These are phyloP conservation scores for Lophium mytilinum DNA, from an alignment of 495 filamentous ascomycete species.

Conservation along the genomic window DNA sequence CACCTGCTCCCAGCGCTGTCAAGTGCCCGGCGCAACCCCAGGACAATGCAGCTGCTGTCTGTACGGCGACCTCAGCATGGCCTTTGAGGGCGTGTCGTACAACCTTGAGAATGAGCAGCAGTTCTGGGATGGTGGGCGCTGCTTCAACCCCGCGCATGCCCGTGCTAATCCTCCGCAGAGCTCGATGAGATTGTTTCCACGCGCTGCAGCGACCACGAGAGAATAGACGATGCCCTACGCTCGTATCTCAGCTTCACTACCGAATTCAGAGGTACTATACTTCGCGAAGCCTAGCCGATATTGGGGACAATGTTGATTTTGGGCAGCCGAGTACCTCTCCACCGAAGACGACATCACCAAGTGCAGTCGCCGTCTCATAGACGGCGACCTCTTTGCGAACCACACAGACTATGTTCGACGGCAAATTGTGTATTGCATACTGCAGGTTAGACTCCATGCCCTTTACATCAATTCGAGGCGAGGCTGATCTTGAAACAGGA, in stretches of 20 bases:
- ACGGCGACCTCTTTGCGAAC: constrained; percentile 61
- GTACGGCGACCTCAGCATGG: constrained; percentile 37
- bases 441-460: constrained; percentile 53
- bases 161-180: constrained; percentile 43
- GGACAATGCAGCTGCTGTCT: constrained; percentile 22
- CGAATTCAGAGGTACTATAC: constrained; percentile 56
- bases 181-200: constrained; percentile 71
- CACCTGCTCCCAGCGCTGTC: background rate
- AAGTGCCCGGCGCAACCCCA: background rate
- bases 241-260: constrained; percentile 74
- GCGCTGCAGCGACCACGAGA: constrained; percentile 62
- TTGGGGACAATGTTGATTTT: constrained; percentile 1
- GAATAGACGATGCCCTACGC: constrained; percentile 80
- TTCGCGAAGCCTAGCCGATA: background rate
- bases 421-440: constrained; percentile 83
- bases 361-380: constrained; percentile 74
- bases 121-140: constrained; percentile 77
- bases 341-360: constrained; percentile 76
- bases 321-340: constrained; percentile 65
- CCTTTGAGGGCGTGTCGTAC: constrained; percentile 54
- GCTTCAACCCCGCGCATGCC: constrained; percentile 7
- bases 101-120: constrained; percentile 76
- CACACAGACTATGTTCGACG: constrained; percentile 83
- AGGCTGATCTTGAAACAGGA: constrained; percentile 41
- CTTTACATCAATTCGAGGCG: background rate